Evolutionary conservation across 225 moss, liverwort and hornwort genomes (phyloP), one percentile per base, ranked within the genome.

Genomic region (Lunularia cruciata): DNA sequence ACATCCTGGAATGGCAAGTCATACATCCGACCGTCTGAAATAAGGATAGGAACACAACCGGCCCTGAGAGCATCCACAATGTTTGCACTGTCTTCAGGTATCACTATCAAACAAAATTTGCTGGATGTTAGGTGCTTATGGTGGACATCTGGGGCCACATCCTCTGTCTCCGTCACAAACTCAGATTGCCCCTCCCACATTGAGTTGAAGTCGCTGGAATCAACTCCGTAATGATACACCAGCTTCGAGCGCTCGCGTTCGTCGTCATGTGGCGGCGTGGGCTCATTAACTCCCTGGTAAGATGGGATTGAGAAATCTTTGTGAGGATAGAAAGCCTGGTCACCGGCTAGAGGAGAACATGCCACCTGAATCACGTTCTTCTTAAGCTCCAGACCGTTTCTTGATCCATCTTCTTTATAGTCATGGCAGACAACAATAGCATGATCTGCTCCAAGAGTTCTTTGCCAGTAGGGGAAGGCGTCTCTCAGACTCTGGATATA

Each of bases 1-100:
- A 90, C 65, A 5, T 85, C 94, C 80, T 89, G 94, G 58, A 88
- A 95, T 22, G 94, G 94, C 73, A 95, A 68, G 60, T 88, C 89
- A 20, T 81, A 67, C 8, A 95, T 56, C n/a, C 43, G 77, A 0
- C 83, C 73, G 14, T 78, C 74, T 18, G 94, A 79, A 8, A 92
- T 20, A 8, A 95, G 11, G 19, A 92, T 88, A 0, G 94, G 94
- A 8, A 95, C 94, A 53, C 94, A 95, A 1, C 89, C 83, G 1
- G 84, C 81, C n/a, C 77, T 73, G 12, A 95, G 77, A n/a, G 79
- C 76, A 49, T 81, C 85, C 38, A 85, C 74, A 11, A 95, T 35
- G 43, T 74, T 78, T 9, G 77, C 53, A 9, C 81, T 73, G 31
- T 90, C 82, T 43, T 86, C 64, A 0, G 84, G 85, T 18, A 75